Percentiles rank a stretch among this genome's conserved stretches.
Conservation (phyloP, 768 basidiomycete genomes). For the Serendipita vermifera region DNA sequence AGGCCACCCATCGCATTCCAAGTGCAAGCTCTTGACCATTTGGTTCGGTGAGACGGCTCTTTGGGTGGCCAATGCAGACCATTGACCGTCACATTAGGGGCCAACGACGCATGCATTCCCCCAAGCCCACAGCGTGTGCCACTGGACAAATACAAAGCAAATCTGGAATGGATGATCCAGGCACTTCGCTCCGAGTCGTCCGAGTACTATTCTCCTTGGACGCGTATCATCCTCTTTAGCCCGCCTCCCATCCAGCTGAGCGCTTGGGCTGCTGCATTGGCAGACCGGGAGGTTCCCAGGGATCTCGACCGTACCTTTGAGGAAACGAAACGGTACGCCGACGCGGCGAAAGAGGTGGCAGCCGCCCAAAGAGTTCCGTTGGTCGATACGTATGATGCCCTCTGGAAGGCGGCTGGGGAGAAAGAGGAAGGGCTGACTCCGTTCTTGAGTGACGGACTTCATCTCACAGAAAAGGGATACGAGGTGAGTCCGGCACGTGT, state of each 20-base stretch:
- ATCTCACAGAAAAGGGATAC: conserved; percentile 65
- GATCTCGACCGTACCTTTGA: conserved; percentile 49
- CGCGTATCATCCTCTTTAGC: conserved; percentile 66
- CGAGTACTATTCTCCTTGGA: conserved; percentile 51
- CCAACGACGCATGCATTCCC: conserved; percentile 64
- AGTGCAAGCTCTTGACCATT: conserved; percentile 60
- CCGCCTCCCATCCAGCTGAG: conserved; percentile 70
- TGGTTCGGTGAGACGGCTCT: conserved; percentile 59
- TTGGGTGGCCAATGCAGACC: neutral
- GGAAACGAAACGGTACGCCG: conserved; percentile 53
- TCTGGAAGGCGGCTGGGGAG: conserved; percentile 65
- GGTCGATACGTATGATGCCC: conserved; percentile 57
- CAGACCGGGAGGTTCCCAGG: conserved; percentile 36
- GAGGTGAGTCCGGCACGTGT: conserved; percentile 31
- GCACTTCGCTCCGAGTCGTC: conserved; percentile 52
- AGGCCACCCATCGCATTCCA: conserved; percentile 37
- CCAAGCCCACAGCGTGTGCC: conserved; percentile 67
- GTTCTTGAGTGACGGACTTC: conserved; percentile 65
- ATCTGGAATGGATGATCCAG: conserved; percentile 49
- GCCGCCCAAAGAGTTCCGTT: conserved; percentile 41
- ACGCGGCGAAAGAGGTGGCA: conserved; percentile 53
- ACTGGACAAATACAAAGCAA: conserved; percentile 45
- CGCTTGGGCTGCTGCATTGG: conserved; percentile 41
- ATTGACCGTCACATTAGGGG: conserved; percentile 16
- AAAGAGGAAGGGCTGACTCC: conserved; percentile 38